phyloP scores from a whole-genome alignment of 1,139 yeast genomes.

The Pichia inconspicua region DNA sequence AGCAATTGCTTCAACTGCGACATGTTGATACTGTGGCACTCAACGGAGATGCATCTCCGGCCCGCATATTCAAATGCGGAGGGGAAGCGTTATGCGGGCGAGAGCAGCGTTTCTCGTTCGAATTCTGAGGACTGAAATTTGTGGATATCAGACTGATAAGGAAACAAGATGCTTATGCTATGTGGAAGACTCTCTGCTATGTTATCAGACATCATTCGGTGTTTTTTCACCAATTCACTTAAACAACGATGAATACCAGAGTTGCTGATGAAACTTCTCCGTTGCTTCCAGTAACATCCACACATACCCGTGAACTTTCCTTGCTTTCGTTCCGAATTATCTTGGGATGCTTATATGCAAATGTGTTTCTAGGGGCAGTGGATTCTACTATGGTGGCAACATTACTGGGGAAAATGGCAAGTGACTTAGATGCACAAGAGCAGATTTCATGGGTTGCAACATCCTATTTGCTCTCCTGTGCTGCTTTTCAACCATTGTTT shows the following conservation, averaged over 20 bases:
- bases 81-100: neutral
- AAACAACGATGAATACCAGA: neutral
- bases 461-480: constrained; percentile 41
- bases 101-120: neutral
- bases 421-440: constrained; percentile 26
- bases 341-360: constrained; percentile 17
- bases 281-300: constrained; percentile 3
- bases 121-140: too few relatives aligned
- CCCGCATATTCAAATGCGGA: neutral
- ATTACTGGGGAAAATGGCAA: constrained; percentile 31
- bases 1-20: too few relatives aligned
- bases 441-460: constrained; percentile 35
- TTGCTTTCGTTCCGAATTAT: constrained; percentile 11
- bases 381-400: constrained; percentile 66
- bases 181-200: too few relatives aligned
- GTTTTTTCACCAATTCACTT: neutral
- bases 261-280: constrained; percentile 9
- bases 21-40: neutral
- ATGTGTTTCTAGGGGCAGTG: constrained; percentile 51
- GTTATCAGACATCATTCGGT: too few relatives aligned
- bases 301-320: neutral
- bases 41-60: neutral
- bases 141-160: neutral
- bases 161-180: too few relatives aligned
- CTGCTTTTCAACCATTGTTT: constrained; percentile 58